phyloP scores from a whole-genome alignment of 2,329 filamentous ascomycete species.

The Neobulgaria alba region DNA sequence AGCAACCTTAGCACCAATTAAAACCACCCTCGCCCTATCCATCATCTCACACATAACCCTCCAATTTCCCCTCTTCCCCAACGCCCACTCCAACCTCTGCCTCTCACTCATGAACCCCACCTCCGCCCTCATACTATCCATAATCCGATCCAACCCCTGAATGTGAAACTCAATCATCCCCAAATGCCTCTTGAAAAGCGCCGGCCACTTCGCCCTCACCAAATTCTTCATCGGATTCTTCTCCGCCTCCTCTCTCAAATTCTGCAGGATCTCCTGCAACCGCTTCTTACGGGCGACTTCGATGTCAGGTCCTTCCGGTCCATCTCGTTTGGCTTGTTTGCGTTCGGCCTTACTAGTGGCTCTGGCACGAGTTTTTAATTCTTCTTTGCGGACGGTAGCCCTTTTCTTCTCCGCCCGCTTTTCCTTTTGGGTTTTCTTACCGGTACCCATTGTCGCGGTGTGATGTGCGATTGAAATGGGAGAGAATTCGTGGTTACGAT shows the following conservation, averaged over 20 bases:
- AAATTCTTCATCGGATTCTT: slow-evolving; percentile 4
- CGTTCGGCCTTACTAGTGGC: too few species aligned
- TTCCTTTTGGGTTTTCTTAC: too few species aligned
- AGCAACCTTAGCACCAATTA: slow-evolving; percentile 12
- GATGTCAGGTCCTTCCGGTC: too few species aligned
- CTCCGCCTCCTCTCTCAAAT: not conserved
- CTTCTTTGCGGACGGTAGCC: too few species aligned
- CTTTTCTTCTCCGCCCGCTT: too few species aligned
- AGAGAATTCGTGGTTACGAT: too few species aligned
- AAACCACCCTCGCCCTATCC: slow-evolving; percentile 17
- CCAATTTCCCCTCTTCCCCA: slow-evolving; percentile 21
- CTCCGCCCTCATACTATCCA: slow-evolving; percentile 15
- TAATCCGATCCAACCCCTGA: slow-evolving; percentile 13
- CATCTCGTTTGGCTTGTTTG: too few species aligned
- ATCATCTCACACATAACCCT: slow-evolving; percentile 19
- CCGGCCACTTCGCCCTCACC: slow-evolving; percentile 31
- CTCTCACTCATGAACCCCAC: slow-evolving; percentile 14
- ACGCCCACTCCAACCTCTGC: slow-evolving; percentile 18
- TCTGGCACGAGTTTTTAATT: too few species aligned
- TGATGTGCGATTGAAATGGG: too few species aligned
- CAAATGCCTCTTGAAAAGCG: slow-evolving; percentile 22
- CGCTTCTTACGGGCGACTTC: not conserved
- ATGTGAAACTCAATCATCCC: slow-evolving; percentile 23
- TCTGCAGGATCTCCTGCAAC: not conserved
- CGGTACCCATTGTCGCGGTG: too few species aligned